These are phyloP conservation scores for Solanum boliviense DNA, from an alignment of 257 asterid species.

Conservation along the genomic window DNA sequence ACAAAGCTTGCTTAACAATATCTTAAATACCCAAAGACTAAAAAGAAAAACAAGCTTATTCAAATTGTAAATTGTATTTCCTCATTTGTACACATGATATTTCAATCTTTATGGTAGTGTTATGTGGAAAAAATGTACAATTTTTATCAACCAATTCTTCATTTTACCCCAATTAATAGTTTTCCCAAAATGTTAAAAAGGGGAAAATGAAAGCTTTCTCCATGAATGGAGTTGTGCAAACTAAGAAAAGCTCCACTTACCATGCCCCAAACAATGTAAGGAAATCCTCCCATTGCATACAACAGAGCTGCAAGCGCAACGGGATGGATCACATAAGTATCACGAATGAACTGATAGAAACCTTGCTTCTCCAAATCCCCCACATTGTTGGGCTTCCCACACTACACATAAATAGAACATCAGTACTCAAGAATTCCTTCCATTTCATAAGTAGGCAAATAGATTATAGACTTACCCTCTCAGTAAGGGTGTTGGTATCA, in stretches of 20 bases:
- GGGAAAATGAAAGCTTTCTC: neutral
- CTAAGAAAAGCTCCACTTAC: conserved; percentile 18
- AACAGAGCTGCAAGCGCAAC: conserved; percentile 46
- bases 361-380: conserved; percentile 71
- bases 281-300: conserved; percentile 70
- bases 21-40: neutral
- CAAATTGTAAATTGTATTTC: neutral
- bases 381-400: conserved; percentile 57
- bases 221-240: neutral
- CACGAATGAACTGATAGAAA: conserved; percentile 42
- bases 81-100: neutral
- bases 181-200: neutral
- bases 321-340: conserved; percentile 45
- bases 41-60: neutral
- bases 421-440: neutral
- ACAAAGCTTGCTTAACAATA: neutral
- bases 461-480: conserved; percentile 28
- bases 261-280: conserved; percentile 78
- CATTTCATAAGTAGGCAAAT: neutral
- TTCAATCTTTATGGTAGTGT: neutral
- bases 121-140: neutral
- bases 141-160: neutral
- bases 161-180: neutral
- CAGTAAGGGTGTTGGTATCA: conserved; percentile 25
- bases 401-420: conserved; percentile 17